Evolutionary conservation across 1,284 basidiomycete genomes (phyloP).

Genomic region (Veloboletus limbatus): DNA sequence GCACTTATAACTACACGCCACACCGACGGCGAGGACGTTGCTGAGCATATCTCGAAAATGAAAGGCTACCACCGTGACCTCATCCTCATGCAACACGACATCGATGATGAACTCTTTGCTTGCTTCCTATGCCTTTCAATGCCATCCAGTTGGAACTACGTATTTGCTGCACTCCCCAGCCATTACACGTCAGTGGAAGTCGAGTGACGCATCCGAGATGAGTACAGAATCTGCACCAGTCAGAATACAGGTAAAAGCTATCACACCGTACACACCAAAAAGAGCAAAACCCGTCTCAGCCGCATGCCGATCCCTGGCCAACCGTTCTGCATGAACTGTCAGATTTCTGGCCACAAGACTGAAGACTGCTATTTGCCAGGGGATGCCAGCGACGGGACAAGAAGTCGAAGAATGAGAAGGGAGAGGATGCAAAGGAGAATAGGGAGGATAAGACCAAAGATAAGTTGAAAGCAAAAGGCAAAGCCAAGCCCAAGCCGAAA

Average conservation of each 20-base stretch:
- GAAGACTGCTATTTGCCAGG: too few species aligned
- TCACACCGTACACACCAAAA: too few species aligned
- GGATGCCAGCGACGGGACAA: too few species aligned
- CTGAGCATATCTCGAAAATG: slow-evolving; percentile 4
- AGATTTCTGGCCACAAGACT: too few species aligned
- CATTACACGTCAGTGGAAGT: not conserved
- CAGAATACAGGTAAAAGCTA: too few species aligned
- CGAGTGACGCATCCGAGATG: not conserved
- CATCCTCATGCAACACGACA: not conserved
- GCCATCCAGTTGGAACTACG: slow-evolving; percentile 1
- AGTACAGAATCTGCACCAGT: not conserved
- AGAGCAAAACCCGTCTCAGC: too few species aligned
- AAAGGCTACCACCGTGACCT: not conserved
- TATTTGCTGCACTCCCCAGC: not conserved
- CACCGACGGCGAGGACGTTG: not conserved
- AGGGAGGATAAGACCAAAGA: too few species aligned
- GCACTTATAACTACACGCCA: not conserved
- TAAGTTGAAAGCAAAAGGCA: too few species aligned
- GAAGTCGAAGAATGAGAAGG: too few species aligned
- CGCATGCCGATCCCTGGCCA: not conserved
- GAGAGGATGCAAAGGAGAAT: too few species aligned
- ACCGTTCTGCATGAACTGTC: not conserved
- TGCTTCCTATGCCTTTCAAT: slow-evolving; percentile 11
- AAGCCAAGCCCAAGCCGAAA: too few species aligned
- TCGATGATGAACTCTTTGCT: not conserved